Evolutionary conservation across 176 grass and related monocot genomes (phyloP).

Genomic region (Oryza meyeriana): DNA sequence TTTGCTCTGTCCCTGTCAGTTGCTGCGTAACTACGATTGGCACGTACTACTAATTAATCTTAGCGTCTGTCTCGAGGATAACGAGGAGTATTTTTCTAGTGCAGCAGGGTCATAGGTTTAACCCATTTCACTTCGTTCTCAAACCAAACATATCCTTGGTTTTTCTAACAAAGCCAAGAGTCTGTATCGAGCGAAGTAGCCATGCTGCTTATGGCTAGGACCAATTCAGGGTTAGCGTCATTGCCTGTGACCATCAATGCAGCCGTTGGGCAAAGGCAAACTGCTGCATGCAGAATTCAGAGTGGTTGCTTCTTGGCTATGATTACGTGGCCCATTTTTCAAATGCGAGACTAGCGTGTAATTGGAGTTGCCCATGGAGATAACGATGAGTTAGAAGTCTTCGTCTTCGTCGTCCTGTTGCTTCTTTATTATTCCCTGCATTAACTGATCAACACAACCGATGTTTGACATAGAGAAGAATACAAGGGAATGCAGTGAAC

Average conservation of each 20-base stretch:
- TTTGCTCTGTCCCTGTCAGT: neutral
- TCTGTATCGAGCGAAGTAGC: neutral
- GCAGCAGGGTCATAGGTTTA: neutral
- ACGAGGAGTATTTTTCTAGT: neutral
- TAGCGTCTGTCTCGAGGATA: neutral
- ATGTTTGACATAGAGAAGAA: neutral
- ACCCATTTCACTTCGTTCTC: neutral
- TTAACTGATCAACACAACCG: neutral
- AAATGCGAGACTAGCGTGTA: neutral
- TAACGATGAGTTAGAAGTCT: neutral
- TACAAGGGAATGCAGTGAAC: neutral
- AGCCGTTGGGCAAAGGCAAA: neutral
- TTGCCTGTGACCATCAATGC: neutral
- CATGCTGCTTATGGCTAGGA: neutral
- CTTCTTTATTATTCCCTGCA: slow-evolving; percentile 14
- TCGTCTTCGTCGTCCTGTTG: neutral
- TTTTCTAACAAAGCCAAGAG: neutral
- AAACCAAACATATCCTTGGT: neutral
- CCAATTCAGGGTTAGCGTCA: neutral
- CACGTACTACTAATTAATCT: neutral
- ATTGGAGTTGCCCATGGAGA: neutral
- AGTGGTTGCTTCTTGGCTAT: neutral
- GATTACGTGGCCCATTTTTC: neutral
- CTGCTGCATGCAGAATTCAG: neutral
- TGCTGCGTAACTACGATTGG: neutral